Conservation (phyloP, 1,284 basidiomycete species). For the Puccinia horiana region DNA sequence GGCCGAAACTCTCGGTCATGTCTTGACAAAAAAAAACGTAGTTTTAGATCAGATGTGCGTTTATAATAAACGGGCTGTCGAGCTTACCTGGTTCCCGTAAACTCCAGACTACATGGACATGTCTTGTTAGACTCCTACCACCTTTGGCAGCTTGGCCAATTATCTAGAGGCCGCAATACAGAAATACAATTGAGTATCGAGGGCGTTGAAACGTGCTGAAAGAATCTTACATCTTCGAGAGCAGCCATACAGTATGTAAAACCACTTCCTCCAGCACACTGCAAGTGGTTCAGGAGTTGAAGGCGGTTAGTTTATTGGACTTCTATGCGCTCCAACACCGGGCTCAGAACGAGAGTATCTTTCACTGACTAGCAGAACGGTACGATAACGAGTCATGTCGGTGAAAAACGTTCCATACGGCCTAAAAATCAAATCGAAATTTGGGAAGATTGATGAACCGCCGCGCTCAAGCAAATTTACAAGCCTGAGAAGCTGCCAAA, state of each 20-base stretch:
- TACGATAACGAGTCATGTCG: slow-evolving; percentile 25
- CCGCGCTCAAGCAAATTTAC: not conserved
- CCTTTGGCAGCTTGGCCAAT: slow-evolving; percentile 19
- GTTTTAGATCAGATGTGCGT: not conserved
- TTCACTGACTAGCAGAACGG: slow-evolving; percentile 28
- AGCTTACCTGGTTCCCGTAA: slow-evolving; percentile 25
- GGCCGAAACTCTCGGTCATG: slow-evolving; percentile 20
- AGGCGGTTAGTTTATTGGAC: not conserved
- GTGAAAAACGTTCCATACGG: slow-evolving; percentile 38
- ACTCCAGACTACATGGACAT: slow-evolving; percentile 29
- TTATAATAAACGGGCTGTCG: not conserved
- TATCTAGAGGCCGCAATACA: not conserved
- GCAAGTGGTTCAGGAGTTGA: not conserved
- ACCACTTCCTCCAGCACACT: slow-evolving; percentile 48
- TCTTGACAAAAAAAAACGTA: not conserved
- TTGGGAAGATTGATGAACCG: not conserved
- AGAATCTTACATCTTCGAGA: slow-evolving; percentile 36
- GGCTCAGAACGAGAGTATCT: not conserved
- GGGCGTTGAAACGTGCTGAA: not conserved
- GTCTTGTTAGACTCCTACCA: not conserved
- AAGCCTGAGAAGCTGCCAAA: not conserved
- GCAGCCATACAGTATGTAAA: slow-evolving; percentile 45
- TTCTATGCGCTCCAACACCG: too few relatives aligned
- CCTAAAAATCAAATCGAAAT: slow-evolving; percentile 14
- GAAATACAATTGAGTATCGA: not conserved